Evolutionary conservation across 768 basidiomycete species (phyloP).

Genomic region (Hygrocybe coccinea): DNA sequence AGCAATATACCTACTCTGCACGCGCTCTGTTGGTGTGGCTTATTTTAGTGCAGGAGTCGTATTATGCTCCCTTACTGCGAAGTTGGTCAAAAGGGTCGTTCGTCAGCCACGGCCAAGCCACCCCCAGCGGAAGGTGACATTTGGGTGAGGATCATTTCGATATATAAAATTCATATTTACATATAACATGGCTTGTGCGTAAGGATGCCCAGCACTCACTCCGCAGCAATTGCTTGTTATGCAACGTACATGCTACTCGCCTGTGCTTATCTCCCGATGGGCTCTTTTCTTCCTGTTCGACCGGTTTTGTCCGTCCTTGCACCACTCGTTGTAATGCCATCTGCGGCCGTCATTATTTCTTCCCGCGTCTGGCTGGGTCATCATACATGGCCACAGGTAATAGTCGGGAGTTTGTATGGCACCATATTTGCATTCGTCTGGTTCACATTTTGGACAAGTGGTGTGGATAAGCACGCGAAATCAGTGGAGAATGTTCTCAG

Average conservation of each 20-base stretch:
- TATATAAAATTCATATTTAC: neutral
- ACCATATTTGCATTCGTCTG: conserved; percentile 47
- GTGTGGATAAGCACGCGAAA: conserved; percentile 15
- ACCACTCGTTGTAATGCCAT: conserved; percentile 48
- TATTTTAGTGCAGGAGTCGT: conserved; percentile 60
- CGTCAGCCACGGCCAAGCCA: conserved; percentile 59
- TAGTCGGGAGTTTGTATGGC: conserved; percentile 55
- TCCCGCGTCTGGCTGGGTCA: conserved; percentile 76
- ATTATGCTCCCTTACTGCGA: conserved; percentile 53
- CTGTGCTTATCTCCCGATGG: conserved; percentile 53
- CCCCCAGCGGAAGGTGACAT: conserved; percentile 47
- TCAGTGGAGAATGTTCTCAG: conserved; percentile 16
- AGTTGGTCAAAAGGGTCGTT: conserved; percentile 54
- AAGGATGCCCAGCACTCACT: conserved; percentile 87
- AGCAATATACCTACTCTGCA: conserved; percentile 48
- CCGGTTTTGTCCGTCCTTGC: conserved; percentile 39
- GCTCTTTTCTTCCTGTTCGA: conserved; percentile 45
- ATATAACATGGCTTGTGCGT: conserved; percentile 2
- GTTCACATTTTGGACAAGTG: conserved; percentile 55
- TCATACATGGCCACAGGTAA: conserved; percentile 68
- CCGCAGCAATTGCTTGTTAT: conserved; percentile 62
- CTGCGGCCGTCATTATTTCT: conserved; percentile 48
- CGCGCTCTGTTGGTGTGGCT: conserved; percentile 55
- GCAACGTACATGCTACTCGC: conserved; percentile 58
- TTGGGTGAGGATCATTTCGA: conserved; percentile 49